Conservation (phyloP, 129 eudicot species). For the sunflower (Helianthus annuus) region HanXRQr2.0-SUNRISE NC_035445.2:23764521-23765020, state of each 20-base stretch:
- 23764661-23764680: neutral
- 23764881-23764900: constrained; percentile 63
- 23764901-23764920: constrained; percentile 82
- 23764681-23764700: constrained; percentile 28
- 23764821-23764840: constrained; percentile 86
- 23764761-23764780: constrained; percentile 78
- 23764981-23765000: constrained; percentile 84
- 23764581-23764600: neutral
- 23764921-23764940: constrained; percentile 66
- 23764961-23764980: constrained; percentile 81
- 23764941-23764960: constrained; percentile 92
- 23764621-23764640: neutral
- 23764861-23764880: constrained; percentile 96
- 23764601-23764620: neutral
- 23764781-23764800: constrained; percentile 80
- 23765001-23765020: constrained; percentile 89
- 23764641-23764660: neutral
- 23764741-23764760: constrained; percentile 78
- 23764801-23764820: constrained; percentile 76
- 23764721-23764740: constrained; percentile 72
- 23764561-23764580: neutral
- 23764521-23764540: no score
- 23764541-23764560: neutral
- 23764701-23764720: neutral
- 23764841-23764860: constrained; percentile 75